Percentiles rank a stretch among this genome's conserved stretches.
Conservation (phyloP, 768 basidiomycete genomes). For the Termitomyces bulborhizus region DNA sequence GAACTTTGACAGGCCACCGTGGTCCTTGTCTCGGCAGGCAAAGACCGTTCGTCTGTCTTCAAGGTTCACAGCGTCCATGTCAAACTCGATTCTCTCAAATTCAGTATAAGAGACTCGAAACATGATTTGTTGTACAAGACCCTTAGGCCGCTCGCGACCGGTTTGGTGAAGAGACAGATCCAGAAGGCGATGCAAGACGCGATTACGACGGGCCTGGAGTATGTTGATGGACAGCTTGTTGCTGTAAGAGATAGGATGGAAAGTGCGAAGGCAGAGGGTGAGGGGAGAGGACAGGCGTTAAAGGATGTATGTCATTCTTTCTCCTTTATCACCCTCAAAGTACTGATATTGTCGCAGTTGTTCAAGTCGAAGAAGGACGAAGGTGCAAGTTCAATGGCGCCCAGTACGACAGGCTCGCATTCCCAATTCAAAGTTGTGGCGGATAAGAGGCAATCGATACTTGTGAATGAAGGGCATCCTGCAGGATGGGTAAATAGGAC, state of each 20-base stretch:
- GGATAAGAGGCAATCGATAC: conserved; percentile 62
- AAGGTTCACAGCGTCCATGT: conserved; percentile 65
- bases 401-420: conserved; percentile 15
- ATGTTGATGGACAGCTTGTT: conserved; percentile 85
- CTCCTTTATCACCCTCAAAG: background rate
- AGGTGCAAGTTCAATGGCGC: conserved; percentile 14
- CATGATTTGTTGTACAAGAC: conserved; percentile 89
- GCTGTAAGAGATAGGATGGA: conserved; percentile 79
- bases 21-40: conserved; percentile 52
- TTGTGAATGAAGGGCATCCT: conserved; percentile 59
- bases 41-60: conserved; percentile 67
- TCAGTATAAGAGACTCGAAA: conserved; percentile 86
- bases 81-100: conserved; percentile 84
- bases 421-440: conserved; percentile 80
- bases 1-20: conserved; percentile 40
- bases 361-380: conserved; percentile 54
- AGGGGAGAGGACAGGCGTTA: conserved; percentile 40
- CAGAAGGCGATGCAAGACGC: conserved; percentile 52
- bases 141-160: conserved; percentile 70
- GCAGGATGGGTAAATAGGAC: conserved; percentile 66
- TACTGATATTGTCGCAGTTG: conserved; percentile 28
- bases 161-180: conserved; percentile 73
- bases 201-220: conserved; percentile 76
- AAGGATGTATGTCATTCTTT: conserved; percentile 41
- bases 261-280: conserved; percentile 37